Evolutionary conservation across 75 land plant species (phyloP).

Genomic region (Gnetum montanum): DNA sequence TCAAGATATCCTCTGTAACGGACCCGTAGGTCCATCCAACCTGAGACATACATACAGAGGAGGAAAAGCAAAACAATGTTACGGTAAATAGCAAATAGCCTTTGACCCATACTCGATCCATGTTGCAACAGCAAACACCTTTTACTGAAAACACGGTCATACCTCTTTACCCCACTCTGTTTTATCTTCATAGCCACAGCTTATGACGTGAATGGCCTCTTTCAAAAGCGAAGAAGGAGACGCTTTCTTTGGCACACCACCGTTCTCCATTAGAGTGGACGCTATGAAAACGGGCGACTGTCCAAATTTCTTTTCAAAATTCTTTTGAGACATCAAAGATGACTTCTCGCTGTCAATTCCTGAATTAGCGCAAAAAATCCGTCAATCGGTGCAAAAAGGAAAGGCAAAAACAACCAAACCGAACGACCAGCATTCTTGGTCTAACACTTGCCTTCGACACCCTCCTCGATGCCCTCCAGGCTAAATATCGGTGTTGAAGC

Average conservation of each 20-base stretch:
- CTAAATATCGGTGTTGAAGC: conserved; percentile 13
- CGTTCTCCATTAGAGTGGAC: conserved; percentile 58
- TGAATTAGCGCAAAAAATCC: conserved; percentile 4
- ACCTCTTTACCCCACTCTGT: conserved; percentile 90
- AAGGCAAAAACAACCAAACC: not conserved
- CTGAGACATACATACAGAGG: conserved; percentile 13
- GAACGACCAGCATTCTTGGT: not conserved
- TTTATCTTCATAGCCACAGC: conserved; percentile 81
- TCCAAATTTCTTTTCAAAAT: conserved; percentile 66
- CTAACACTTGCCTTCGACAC: conserved; percentile 22
- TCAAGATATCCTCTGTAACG: conserved; percentile 68
- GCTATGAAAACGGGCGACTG: conserved; percentile 76
- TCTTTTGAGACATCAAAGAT: conserved; percentile 22
- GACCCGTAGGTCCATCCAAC: conserved; percentile 78
- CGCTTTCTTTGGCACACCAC: conserved; percentile 48
- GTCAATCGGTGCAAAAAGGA: not conserved
- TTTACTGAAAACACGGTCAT: not conserved
- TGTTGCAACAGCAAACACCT: not conserved
- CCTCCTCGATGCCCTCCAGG: conserved; percentile 36
- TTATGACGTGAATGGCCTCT: conserved; percentile 84
- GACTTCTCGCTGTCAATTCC: conserved; percentile 39
- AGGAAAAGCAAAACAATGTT: not conserved
- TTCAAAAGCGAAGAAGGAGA: conserved; percentile 60
- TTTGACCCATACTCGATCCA: not conserved
- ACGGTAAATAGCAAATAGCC: not conserved